Conservation (phyloP, 129 eudicot genomes). For the Glebionis coronaria region DNA sequence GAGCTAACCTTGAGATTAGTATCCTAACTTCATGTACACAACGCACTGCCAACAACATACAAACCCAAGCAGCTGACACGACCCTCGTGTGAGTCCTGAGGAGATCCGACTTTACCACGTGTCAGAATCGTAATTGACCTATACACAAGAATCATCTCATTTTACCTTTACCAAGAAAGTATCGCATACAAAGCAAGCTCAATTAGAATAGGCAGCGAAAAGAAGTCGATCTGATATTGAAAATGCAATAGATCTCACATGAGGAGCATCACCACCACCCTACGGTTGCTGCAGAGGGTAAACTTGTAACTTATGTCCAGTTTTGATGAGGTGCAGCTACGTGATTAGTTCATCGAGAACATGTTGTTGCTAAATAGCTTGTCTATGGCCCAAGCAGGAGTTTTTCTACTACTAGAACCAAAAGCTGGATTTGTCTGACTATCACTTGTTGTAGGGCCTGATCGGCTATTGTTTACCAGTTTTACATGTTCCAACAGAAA, state of each 20-base stretch:
- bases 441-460: too few relatives aligned
- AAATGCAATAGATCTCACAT: conserved; percentile 76
- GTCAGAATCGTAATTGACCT: too few relatives aligned
- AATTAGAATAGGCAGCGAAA: conserved; percentile 81
- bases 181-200: conserved; percentile 85
- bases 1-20: conserved; percentile 84
- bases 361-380: too few relatives aligned
- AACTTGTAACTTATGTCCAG: conserved; percentile 92
- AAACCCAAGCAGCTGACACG: too few relatives aligned
- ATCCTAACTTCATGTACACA: conserved; percentile 97
- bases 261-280: conserved; percentile 40
- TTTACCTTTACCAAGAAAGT: conserved; percentile 86
- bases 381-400: too few relatives aligned
- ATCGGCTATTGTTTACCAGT: not conserved
- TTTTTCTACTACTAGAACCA: too few relatives aligned
- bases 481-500: conserved; percentile 1
- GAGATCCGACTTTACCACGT: too few relatives aligned
- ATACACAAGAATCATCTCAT: not conserved
- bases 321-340: too few relatives aligned
- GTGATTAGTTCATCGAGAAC: too few relatives aligned
- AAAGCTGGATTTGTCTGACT: too few relatives aligned
- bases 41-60: conserved; percentile 96
- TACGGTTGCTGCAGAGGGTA: conserved; percentile 46
- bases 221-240: conserved; percentile 88
- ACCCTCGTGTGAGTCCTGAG: too few relatives aligned